A percentile compares a stretch with the other conserved stretches of the same genome.
Evolutionary conservation across 179 eudicot genomes (phyloP).

Genomic region (Drosera spatulata): DNA sequence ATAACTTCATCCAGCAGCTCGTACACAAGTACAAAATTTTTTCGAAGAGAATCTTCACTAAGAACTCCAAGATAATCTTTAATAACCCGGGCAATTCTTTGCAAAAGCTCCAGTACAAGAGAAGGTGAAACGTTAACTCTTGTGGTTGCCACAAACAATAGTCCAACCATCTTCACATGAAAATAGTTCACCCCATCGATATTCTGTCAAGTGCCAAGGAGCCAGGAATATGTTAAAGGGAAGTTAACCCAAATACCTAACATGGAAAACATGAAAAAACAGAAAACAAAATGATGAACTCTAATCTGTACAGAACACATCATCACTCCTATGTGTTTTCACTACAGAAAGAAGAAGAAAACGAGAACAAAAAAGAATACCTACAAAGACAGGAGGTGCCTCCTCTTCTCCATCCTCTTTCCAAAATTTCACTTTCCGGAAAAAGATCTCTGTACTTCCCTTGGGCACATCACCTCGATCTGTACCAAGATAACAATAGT

Average conservation of each 20-base stretch:
- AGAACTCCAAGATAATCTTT: conserved; percentile 96
- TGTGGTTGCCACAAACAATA: conserved; percentile 90
- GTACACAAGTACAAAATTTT: conserved; percentile 92
- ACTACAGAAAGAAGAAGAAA: neutral
- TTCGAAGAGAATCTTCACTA: conserved; percentile 79
- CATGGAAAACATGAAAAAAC: neutral
- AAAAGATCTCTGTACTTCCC: conserved; percentile 88
- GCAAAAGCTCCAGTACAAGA: conserved; percentile 80
- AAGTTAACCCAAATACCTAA: no score
- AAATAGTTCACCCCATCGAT: conserved; percentile 92
- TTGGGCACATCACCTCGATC: conserved; percentile 93
- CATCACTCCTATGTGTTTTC: no score
- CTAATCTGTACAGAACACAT: neutral
- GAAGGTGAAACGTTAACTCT: conserved; percentile 83
- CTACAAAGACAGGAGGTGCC: conserved; percentile 99
- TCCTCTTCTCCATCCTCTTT: conserved; percentile 95
- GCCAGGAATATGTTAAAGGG: conserved; percentile 4
- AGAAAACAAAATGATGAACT: neutral
- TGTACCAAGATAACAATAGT: conserved; percentile 17
- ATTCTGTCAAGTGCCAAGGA: conserved; percentile 34
- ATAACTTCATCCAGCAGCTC: conserved; percentile 94
- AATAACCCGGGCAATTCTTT: conserved; percentile 83
- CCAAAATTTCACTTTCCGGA: conserved; percentile 96
- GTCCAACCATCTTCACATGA: conserved; percentile 91
- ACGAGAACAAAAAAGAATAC: conserved; percentile 32